phyloP scores from a whole-genome alignment of 73 alveolate species.

The Paramecium sexaurelia region DNA sequence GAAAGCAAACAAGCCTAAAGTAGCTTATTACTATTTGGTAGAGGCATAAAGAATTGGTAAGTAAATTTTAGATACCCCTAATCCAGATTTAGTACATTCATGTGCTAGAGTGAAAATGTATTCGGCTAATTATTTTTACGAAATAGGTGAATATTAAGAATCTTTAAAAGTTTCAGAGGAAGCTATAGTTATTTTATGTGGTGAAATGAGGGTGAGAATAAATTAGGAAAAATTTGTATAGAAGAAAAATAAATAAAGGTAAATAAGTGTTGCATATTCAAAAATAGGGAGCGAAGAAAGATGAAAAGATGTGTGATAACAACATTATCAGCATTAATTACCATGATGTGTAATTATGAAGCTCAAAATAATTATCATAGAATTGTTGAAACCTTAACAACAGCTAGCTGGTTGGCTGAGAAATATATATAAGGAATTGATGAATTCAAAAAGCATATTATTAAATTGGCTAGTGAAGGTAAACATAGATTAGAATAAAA shows the following conservation, averaged over 20 bases:
- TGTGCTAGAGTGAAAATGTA: slow-evolving; percentile 41
- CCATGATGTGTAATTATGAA: slow-evolving; percentile 49
- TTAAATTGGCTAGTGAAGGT: slow-evolving; percentile 45
- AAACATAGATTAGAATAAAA: slow-evolving; percentile 26
- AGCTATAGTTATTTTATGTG: slow-evolving; percentile 15
- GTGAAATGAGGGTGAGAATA: slow-evolving; percentile 36
- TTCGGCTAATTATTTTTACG: slow-evolving; percentile 20
- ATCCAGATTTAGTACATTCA: slow-evolving; percentile 28
- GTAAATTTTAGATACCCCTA: slow-evolving; percentile 6
- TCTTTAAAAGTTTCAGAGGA: slow-evolving; percentile 32
- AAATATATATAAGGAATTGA: slow-evolving; percentile 42
- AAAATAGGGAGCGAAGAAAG: slow-evolving; percentile 44
- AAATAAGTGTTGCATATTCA: background rate
- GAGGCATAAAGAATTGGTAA: slow-evolving; percentile 35
- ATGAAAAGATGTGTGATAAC: slow-evolving; percentile 37
- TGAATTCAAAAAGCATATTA: slow-evolving; percentile 25
- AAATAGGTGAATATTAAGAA: background rate
- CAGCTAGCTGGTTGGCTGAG: slow-evolving; percentile 50
- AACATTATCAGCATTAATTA: slow-evolving; percentile 8
- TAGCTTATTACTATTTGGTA: slow-evolving; percentile 45
- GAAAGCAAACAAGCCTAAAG: slow-evolving; percentile 1
- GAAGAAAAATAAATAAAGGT: background rate
- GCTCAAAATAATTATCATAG: slow-evolving; percentile 39
- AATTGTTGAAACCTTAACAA: slow-evolving; percentile 35
- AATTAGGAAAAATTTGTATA: slow-evolving; percentile 41